Evolutionary conservation across 257 asterid species (phyloP).

Genomic region (Linaria vulgaris): DNA sequence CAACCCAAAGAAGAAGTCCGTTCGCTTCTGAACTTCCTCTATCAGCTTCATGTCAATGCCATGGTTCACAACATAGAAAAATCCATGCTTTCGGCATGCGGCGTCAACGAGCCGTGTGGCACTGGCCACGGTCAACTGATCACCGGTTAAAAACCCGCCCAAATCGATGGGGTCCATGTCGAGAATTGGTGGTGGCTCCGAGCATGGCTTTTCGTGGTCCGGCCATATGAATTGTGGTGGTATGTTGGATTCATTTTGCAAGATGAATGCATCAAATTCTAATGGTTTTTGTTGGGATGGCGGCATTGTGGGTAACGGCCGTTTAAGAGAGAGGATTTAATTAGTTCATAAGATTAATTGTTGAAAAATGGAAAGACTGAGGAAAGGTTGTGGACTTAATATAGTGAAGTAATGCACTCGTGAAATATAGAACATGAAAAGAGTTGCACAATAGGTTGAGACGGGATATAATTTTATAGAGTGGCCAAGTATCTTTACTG

Average conservation of each 20-base stretch:
- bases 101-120: conserved; percentile 37
- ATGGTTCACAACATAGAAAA: conserved; percentile 64
- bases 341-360: neutral
- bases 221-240: conserved; percentile 87
- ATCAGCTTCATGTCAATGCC: conserved; percentile 55
- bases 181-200: conserved; percentile 41
- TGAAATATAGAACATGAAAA: conserved; percentile 28
- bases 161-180: conserved; percentile 56
- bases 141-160: conserved; percentile 48
- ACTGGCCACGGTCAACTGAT: conserved; percentile 29
- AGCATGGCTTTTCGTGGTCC: conserved; percentile 58
- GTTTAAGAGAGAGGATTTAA: neutral
- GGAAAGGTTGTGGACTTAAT: conserved; percentile 3
- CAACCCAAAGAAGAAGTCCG: conserved; percentile 41
- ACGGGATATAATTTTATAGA: conserved; percentile 35
- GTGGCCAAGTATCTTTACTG: conserved; percentile 36
- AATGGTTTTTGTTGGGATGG: conserved; percentile 30
- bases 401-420: conserved; percentile 20
- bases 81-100: conserved; percentile 70
- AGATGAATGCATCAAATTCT: conserved; percentile 48
- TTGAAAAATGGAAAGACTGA: neutral
- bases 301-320: conserved; percentile 12
- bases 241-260: conserved; percentile 44
- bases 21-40: conserved; percentile 40
- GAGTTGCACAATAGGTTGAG: conserved; percentile 33